A percentile compares a stretch with the other conserved stretches of the same genome.
Evolutionary conservation across 495 filamentous ascomycete species (phyloP).

Genomic region (Penicilliopsis zonata): DNA sequence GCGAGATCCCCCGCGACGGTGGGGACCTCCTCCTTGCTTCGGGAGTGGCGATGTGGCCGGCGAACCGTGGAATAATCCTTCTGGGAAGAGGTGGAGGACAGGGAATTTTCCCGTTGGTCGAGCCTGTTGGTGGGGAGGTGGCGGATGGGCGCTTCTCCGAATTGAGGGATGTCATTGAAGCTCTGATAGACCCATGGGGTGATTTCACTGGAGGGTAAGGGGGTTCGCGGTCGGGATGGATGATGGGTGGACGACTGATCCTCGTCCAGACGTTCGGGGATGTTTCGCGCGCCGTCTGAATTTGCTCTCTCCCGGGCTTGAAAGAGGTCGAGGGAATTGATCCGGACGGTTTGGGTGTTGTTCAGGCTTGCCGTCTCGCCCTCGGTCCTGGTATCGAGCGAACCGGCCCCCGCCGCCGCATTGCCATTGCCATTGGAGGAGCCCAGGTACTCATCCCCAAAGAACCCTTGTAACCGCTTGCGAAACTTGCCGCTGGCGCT

Average conservation of each 20-base stretch:
- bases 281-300: constrained; percentile 47
- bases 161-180: constrained; percentile 67
- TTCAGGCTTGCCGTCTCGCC: constrained; percentile 48
- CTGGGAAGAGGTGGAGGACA: constrained; percentile 23
- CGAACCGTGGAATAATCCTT: constrained; percentile 41
- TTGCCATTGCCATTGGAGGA: no score
- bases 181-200: constrained; percentile 95
- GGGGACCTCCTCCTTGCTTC: constrained; percentile 60
- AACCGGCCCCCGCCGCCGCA: no score
- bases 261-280: constrained; percentile 29
- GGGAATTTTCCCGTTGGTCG: constrained; percentile 45
- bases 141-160: constrained; percentile 73
- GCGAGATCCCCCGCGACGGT: constrained; percentile 34
- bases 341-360: constrained; percentile 38
- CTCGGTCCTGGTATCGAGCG: constrained; percentile 56
- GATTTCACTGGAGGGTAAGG: constrained; percentile 85
- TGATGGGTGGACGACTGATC: constrained; percentile 55
- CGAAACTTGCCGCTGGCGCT: constrained; percentile 57
- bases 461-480: constrained; percentile 72
- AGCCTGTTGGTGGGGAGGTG: constrained; percentile 59
- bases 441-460: constrained; percentile 69
- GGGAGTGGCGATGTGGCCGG: constrained; percentile 54
- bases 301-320: constrained; percentile 59
- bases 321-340: constrained; percentile 44
- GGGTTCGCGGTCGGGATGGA: constrained; percentile 62